Base-by-base conservation (phyloP, 805 yeast genomes). In the Cyberlindnera mississippiensis region DNA sequence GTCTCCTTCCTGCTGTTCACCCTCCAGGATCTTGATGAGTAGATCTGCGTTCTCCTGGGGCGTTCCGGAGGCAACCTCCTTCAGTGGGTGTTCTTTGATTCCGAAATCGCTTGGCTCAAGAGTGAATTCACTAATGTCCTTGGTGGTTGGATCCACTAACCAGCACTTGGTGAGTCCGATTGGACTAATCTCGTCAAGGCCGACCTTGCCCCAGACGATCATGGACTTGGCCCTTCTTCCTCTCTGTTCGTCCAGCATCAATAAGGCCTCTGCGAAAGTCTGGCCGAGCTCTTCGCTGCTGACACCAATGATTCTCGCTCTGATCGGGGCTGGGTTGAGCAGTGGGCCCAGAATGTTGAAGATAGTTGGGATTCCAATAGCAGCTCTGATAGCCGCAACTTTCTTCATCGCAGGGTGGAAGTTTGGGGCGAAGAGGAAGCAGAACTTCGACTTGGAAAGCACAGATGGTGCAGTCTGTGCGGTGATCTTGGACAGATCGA, bases 271-370 rank as follows among this genome's bases (percentile, higher is more conserved):
- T 4, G 97, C 96, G 56, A 85, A 93, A 10, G 85, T 82, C 46
- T 73, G 78, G 4, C 98, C 99, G 48, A 93, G 64, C 7, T 67
- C 67, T 51, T 85, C 85, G 15, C 88, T 71, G 63, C 85, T 88
- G 2, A 93, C 99, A 33, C 99, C 99, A 34, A 93, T 70, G 13
- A 93, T 80, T 49, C 98, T 73, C 5, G 93, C 85, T 47, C 75
- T 73, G 17, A 78, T 67, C 2, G 89, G 89, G 8, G 87, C 86
- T 3, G 99, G 99, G 67, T 93, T 95, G 49, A 93, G 69, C 46
- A 93, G 66, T 1, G 99, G 99, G 0, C 99, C 99, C 45, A 93
- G 66, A 11, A 93, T 81, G 62, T 93, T 93, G 73, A 93, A 93
- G 18, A 93, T 86, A 1, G 98, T 84, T 2, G 98, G 98, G 10